These are phyloP conservation scores for Candida tropicalis DNA, from an alignment of 1,139 yeast genomes.

Conservation along the genomic window DNA sequence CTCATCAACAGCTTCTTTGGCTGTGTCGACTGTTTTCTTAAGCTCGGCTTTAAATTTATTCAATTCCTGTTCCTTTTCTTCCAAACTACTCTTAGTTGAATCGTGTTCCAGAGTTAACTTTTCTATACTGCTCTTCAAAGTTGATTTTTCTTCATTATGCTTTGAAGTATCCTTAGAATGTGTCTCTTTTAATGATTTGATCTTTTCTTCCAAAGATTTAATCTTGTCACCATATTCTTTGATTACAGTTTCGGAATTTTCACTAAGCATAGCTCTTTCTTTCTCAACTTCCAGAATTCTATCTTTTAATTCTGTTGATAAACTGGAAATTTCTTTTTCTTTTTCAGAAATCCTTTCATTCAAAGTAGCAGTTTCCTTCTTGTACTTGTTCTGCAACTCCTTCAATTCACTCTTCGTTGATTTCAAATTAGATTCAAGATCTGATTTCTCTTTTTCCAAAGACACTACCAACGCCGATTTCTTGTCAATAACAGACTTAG, in stretches of 20 bases:
- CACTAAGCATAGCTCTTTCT: constrained; percentile 49
- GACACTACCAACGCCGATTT: constrained; percentile 12
- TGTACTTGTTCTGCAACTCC: constrained; percentile 6
- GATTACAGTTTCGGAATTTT: constrained; percentile 51
- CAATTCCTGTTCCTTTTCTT: constrained; percentile 7
- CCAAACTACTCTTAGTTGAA: constrained; percentile 5
- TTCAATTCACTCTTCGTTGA: constrained; percentile 7
- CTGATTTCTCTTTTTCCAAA: constrained; percentile 6
- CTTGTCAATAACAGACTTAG: background rate
- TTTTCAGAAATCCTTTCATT: constrained; percentile 15
- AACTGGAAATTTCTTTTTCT: constrained; percentile 12
- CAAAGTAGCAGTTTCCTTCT: constrained; percentile 10
- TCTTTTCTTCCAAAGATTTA: constrained; percentile 12
- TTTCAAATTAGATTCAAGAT: constrained; percentile 4
- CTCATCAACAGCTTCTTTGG: background rate
- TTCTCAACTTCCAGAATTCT: constrained; percentile 50
- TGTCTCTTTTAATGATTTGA: constrained; percentile 12
- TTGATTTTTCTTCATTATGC: constrained; percentile 11
- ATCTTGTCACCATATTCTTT: constrained; percentile 51
- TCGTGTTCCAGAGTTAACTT: constrained; percentile 1
- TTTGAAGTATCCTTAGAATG: constrained; percentile 12
- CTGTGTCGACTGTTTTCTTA: background rate
- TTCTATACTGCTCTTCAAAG: constrained; percentile 8
- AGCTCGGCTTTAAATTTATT: constrained; percentile 4
- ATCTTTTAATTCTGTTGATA: constrained; percentile 24